Evolutionary conservation across 2,329 filamentous ascomycete genomes (phyloP), one percentile per base, ranked within the genome.

Genomic region (Talaromyces funiculosus): DNA sequence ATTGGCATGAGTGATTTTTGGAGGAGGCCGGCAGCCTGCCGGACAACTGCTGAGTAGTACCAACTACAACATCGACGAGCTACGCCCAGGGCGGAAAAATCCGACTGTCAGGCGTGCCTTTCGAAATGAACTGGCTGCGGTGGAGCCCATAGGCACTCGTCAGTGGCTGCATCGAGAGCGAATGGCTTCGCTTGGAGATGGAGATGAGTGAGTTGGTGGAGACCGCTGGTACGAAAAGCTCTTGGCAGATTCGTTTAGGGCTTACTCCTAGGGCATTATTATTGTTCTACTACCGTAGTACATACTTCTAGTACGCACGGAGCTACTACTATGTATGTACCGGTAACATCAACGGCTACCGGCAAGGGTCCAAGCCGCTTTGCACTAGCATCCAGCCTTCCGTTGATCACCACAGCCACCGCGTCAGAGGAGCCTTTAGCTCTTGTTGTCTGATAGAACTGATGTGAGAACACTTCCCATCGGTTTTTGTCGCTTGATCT

Each of bases 371-470:
- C 43, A 26, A 47, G 40, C 54, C 14, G 24, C 22, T 45, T 16
- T n/a, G n/a, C 29, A 14, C 40, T 22, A 31, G 7, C 7, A 24
- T 3, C 51, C 51, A 59, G 56, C 56, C 56, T 59, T 24, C 56
- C 45, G 56, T 20, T 53, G 57, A 60, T 60, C 57, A 20, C 38
- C 49, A 22, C 57, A n/a, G 51, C 47, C 51, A 54, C 57, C 38
- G 37, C 57, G 47, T 54, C 47, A 60, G 26, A 54, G 38, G 57
- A 31, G 37, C 33, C 7, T 9, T 22, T 59, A 40, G 57, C 35
- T 33, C 26, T 29, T 26, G 5, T 3, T 12, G 18, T 20, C 38
- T 9, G 14, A 31, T 26, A n/a, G 1, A n/a, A n/a, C n/a, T n/a
- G n/a, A n/a, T n/a, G 35, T 37, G 5, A 2, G 33, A 3, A 37